Percentiles rank a stretch among this genome's conserved stretches.
These are phyloP conservation scores for Pythium plurisporium DNA, from an alignment of 352 stramenopile species.

Conservation along the genomic window DNA sequence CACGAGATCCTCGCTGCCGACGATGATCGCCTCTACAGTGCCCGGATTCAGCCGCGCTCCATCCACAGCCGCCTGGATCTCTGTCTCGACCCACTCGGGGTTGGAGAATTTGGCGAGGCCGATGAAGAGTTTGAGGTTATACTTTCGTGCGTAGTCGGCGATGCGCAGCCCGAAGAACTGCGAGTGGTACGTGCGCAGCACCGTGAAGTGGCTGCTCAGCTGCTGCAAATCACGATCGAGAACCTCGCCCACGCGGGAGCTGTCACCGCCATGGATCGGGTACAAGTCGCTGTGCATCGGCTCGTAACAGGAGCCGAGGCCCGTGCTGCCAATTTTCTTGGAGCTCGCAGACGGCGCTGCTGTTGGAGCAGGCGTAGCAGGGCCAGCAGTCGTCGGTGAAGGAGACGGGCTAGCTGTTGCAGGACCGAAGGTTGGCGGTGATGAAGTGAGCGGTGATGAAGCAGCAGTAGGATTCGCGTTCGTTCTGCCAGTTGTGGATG, in stretches of 20 bases:
- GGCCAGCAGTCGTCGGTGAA: too few species aligned
- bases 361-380: too few species aligned
- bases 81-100: constrained; percentile 22
- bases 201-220: constrained; percentile 20
- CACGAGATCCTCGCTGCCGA: constrained; percentile 34
- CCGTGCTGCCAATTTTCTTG: background rate
- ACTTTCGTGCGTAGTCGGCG: constrained; percentile 21
- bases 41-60: constrained; percentile 23
- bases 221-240: constrained; percentile 31
- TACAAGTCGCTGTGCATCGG: constrained; percentile 23
- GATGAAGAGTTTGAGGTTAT: constrained; percentile 28
- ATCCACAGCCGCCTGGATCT: constrained; percentile 24
- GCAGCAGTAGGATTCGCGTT: too few species aligned
- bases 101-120: constrained; percentile 26
- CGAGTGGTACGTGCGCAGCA: constrained; percentile 36
- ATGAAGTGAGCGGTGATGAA: too few species aligned
- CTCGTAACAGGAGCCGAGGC: constrained; percentile 22
- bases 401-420: background rate
- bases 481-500: too few species aligned
- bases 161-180: constrained; percentile 27
- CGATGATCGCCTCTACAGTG: constrained; percentile 27
- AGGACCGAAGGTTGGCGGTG: too few species aligned
- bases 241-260: constrained; percentile 4
- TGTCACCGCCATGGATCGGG: constrained; percentile 16
- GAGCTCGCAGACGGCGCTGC: too few species aligned